Conservation (phyloP, 2,329 filamentous ascomycete species). For the Fusarium sp. region DNA sequence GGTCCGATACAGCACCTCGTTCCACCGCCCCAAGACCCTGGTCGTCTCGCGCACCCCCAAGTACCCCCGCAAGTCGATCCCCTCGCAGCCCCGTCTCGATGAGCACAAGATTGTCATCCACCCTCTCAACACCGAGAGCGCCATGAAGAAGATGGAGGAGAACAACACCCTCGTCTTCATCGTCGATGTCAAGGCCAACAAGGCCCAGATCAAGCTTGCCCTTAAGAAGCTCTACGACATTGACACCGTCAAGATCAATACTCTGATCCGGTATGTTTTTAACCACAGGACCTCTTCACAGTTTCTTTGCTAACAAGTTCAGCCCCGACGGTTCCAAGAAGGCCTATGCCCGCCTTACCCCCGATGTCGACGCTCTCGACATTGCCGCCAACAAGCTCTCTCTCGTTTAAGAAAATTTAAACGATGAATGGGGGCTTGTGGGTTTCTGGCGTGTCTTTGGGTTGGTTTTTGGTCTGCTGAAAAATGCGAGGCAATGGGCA, state of each 20-base stretch:
- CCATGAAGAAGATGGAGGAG: slow-evolving; percentile 99
- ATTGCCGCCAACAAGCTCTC: slow-evolving; percentile 99
- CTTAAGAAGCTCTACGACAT: slow-evolving; percentile 99
- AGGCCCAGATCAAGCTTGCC: slow-evolving; percentile 98
- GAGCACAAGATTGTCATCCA: slow-evolving; percentile 98
- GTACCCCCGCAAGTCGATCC: slow-evolving; percentile 96
- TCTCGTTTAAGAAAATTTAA: slow-evolving; percentile 79
- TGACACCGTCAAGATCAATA: slow-evolving; percentile 99
- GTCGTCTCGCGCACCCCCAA: slow-evolving; percentile 90
- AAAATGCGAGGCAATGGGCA: slow-evolving; percentile 53
- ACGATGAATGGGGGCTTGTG: slow-evolving; percentile 26
- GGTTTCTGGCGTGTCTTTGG: slow-evolving; percentile 52
- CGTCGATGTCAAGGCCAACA: slow-evolving; percentile 97
- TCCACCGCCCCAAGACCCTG: slow-evolving; percentile 98
- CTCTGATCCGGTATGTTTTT: slow-evolving; percentile 81
- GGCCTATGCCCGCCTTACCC: slow-evolving; percentile 94
- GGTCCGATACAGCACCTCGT: slow-evolving; percentile 91
- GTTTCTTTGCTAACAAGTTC: slow-evolving; percentile 50
- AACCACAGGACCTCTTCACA: no score
- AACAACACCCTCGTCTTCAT: slow-evolving; percentile 99
- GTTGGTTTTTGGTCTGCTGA: slow-evolving; percentile 53
- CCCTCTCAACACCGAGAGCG: slow-evolving; percentile 99
- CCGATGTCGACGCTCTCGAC: slow-evolving; percentile 98
- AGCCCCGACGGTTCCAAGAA: slow-evolving; percentile 96
- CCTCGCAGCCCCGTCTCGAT: slow-evolving; percentile 90